These are phyloP conservation scores for Reutealis trisperma DNA, from an alignment of 345 rosid genomes.

Conservation along the genomic window DNA sequence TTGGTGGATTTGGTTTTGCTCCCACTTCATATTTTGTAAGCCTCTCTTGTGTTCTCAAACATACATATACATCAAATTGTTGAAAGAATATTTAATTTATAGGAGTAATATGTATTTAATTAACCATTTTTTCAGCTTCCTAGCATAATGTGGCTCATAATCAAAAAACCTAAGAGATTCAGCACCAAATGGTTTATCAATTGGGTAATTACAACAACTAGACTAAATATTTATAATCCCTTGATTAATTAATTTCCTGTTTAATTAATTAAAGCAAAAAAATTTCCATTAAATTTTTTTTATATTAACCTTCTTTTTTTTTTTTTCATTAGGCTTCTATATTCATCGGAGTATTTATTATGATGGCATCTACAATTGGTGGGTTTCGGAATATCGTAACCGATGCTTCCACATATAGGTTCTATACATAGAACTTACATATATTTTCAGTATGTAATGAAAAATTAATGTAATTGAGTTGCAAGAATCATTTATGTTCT, in stretches of 20 bases:
- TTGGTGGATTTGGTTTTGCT: slow-evolving; percentile 95
- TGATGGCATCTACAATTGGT: slow-evolving; percentile 91
- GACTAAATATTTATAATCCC: background rate
- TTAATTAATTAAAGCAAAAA: no score
- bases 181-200: slow-evolving; percentile 74
- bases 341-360: slow-evolving; percentile 67
- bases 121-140: slow-evolving; percentile 64
- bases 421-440: slow-evolving; percentile 50
- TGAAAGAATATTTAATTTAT: no score
- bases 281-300: background rate
- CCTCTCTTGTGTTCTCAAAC: background rate
- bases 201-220: slow-evolving; percentile 58
- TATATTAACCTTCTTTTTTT: background rate
- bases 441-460: background rate
- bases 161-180: slow-evolving; percentile 85
- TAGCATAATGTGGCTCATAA: slow-evolving; percentile 81
- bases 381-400: slow-evolving; percentile 78
- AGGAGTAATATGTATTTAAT: no score
- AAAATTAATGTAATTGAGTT: background rate
- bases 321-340: slow-evolving; percentile 48
- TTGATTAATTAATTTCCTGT: no score
- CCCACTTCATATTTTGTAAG: slow-evolving; percentile 93
- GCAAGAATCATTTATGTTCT: background rate
- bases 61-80: no score
- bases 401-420: slow-evolving; percentile 77